Conservation (phyloP, 169 alveolate genomes). For the Theileria sp. region DNA sequence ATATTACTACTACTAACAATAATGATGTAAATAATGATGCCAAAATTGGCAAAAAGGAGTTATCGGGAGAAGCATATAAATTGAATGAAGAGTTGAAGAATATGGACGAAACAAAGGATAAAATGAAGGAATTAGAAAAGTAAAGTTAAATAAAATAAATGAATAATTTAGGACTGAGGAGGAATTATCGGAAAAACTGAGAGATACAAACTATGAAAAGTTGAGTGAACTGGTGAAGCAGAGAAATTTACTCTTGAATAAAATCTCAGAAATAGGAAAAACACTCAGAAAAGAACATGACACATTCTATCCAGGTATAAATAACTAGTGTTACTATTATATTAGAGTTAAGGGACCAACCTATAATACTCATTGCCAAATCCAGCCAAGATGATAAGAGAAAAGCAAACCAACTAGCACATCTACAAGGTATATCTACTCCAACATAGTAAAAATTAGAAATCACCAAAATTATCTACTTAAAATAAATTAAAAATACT, state of each 20-base stretch:
- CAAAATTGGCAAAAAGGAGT: not conserved
- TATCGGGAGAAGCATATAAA: slow-evolving; percentile 22
- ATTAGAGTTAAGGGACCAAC: slow-evolving; percentile 53
- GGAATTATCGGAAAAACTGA: slow-evolving; percentile 20
- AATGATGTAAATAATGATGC: not conserved
- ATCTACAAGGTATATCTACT: slow-evolving; percentile 39
- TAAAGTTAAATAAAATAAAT: not conserved
- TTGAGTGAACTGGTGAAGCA: slow-evolving; percentile 31
- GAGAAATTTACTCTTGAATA: slow-evolving; percentile 30
- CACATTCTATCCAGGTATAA: slow-evolving; percentile 43
- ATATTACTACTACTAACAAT: not conserved
- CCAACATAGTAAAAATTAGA: not conserved
- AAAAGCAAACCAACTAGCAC: slow-evolving; percentile 57
- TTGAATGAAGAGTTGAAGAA: slow-evolving; percentile 32
- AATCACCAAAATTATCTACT: no score
- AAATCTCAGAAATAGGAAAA: slow-evolving; percentile 42
- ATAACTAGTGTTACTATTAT: not conserved
- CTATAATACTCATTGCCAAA: slow-evolving; percentile 55
- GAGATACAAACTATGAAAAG: slow-evolving; percentile 27
- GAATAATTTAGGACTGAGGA: slow-evolving; percentile 21
- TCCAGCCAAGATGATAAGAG: slow-evolving; percentile 51
- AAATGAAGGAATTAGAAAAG: slow-evolving; percentile 27
- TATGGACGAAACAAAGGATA: slow-evolving; percentile 18
- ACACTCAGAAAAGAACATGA: slow-evolving; percentile 63
- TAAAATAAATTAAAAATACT: not conserved